These are phyloP conservation scores for Metarhizium humberi DNA, from an alignment of 2,329 filamentous ascomycete genomes.

Conservation along the genomic window DNA sequence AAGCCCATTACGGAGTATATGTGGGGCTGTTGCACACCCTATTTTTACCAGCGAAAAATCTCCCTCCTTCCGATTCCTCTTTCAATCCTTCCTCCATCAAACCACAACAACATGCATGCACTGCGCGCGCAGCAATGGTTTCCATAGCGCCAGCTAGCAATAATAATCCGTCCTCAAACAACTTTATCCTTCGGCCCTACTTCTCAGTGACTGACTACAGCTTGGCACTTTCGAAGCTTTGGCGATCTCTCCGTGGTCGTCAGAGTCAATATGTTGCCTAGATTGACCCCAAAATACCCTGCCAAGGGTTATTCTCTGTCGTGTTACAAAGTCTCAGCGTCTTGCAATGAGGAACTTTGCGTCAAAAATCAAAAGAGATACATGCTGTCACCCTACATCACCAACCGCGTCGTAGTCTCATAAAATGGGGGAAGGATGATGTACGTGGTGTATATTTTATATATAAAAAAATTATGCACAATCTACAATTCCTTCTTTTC, in stretches of 20 bases:
- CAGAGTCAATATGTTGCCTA: constrained; percentile 86
- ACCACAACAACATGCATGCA: background rate
- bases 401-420: background rate
- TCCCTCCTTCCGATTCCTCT: background rate
- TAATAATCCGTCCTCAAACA: constrained; percentile 6
- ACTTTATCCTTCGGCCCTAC: constrained; percentile 2
- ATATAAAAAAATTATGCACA: background rate
- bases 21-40: background rate
- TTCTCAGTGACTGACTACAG: constrained; percentile 10
- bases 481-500: constrained; percentile 10
- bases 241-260: constrained; percentile 59
- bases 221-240: constrained; percentile 91
- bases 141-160: background rate
- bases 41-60: background rate
- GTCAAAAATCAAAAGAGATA: constrained; percentile 77
- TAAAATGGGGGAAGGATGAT: background rate
- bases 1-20: too few species aligned
- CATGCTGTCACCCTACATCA: constrained; percentile 22
- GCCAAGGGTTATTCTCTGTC: constrained; percentile 85
- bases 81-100: background rate
- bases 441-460: too few species aligned
- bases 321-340: constrained; percentile 80
- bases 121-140: background rate
- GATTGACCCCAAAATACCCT: constrained; percentile 66
- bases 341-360: constrained; percentile 70